phyloP scores from a whole-genome alignment of 768 basidiomycete genomes.

The Russula sp. region DNA sequence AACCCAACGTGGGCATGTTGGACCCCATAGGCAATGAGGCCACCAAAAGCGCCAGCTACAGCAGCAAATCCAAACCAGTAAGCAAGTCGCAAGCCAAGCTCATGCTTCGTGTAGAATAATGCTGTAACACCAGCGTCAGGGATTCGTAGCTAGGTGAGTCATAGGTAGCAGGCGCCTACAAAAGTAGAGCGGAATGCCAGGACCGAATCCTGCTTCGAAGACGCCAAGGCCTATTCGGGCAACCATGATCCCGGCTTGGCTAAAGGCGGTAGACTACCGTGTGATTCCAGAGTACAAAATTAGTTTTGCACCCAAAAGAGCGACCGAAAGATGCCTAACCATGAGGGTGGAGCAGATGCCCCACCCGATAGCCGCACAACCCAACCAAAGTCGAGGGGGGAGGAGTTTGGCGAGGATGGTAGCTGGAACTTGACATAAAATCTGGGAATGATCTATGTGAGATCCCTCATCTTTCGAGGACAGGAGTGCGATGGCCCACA shows the following conservation, averaged over 20 bases:
- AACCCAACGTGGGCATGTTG: slow-evolving; percentile 51
- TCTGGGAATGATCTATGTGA: slow-evolving; percentile 35
- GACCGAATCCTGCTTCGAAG: slow-evolving; percentile 75
- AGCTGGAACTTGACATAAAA: slow-evolving; percentile 64
- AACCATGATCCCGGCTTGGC: slow-evolving; percentile 52
- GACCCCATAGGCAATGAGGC: slow-evolving; percentile 76
- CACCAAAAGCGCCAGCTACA: slow-evolving; percentile 79
- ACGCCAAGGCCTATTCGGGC: slow-evolving; percentile 61
- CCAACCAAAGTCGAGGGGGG: slow-evolving; percentile 64
- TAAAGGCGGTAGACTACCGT: slow-evolving; percentile 53
- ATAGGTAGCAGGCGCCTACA: slow-evolving; percentile 40
- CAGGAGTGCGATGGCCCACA: slow-evolving; percentile 33
- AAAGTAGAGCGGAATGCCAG: slow-evolving; percentile 72
- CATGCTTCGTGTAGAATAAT: slow-evolving; percentile 68
- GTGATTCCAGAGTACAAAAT: not conserved
- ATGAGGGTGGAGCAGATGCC: slow-evolving; percentile 68
- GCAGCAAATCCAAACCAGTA: slow-evolving; percentile 85
- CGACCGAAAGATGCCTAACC: slow-evolving; percentile 33
- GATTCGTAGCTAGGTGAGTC: not conserved
- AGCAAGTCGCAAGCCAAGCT: slow-evolving; percentile 70
- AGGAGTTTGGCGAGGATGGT: slow-evolving; percentile 60
- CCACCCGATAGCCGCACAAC: slow-evolving; percentile 63
- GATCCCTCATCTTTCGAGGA: not conserved
- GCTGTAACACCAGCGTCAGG: slow-evolving; percentile 36
- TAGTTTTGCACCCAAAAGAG: not conserved